These are phyloP conservation scores for Dichotomopilus funicola DNA, from an alignment of 2,329 filamentous ascomycete species.

Conservation along the genomic window DNA sequence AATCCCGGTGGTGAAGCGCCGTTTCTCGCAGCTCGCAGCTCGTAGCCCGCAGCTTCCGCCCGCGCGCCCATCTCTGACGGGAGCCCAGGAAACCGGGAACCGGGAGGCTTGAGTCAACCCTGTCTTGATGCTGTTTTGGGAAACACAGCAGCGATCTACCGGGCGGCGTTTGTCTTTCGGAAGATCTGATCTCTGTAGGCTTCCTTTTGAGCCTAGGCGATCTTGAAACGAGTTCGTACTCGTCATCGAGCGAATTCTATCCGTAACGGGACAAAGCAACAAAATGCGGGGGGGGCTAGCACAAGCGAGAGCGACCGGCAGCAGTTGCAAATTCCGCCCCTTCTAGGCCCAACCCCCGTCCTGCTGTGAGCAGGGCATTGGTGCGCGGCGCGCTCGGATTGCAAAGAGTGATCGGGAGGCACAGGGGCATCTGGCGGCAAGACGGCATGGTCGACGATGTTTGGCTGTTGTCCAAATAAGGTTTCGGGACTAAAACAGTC, in stretches of 20 bases:
- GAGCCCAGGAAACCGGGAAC: conserved; percentile 15
- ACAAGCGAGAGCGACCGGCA: not conserved
- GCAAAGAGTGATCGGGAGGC: too few relatives aligned
- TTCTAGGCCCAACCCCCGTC: too few relatives aligned
- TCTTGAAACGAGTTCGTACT: not conserved
- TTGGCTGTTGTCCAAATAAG: conserved; percentile 23
- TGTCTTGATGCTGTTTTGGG: not conserved
- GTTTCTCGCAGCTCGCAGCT: not conserved
- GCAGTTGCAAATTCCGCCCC: too few relatives aligned
- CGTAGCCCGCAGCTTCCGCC: too few relatives aligned
- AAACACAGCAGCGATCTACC: conserved; percentile 13
- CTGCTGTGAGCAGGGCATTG: too few relatives aligned
- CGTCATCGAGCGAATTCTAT: not conserved
- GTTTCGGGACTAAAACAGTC: conserved; percentile 20
- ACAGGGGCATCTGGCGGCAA: not conserved
- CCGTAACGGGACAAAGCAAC: not conserved
- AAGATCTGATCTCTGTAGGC: not conserved
- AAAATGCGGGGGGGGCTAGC: not conserved
- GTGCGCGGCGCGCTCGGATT: too few relatives aligned
- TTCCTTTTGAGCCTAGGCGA: not conserved
- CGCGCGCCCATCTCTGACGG: not conserved
- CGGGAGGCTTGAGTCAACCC: conserved; percentile 4
- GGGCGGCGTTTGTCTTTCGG: not conserved
- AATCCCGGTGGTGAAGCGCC: not conserved
- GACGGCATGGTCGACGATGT: not conserved